Percentiles rank a stretch among this genome's conserved stretches.
Evolutionary conservation across 208 protist genomes (phyloP).

Genomic region (Crithidia expoeki): DNA sequence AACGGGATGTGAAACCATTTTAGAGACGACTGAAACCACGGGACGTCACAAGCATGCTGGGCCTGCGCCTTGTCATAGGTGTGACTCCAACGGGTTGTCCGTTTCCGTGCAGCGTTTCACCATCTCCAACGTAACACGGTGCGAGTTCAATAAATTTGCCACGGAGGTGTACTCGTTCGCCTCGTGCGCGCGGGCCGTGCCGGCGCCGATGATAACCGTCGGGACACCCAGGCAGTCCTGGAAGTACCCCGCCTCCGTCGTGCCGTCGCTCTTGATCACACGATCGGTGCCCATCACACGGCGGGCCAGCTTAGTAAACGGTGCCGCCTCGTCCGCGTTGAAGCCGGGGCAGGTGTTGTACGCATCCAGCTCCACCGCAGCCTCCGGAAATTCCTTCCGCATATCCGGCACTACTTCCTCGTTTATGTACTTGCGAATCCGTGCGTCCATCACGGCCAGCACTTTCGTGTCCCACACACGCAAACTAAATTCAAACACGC

Average conservation of each 20-base stretch:
- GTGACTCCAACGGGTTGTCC: neutral
- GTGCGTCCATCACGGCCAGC: slow-evolving; percentile 26
- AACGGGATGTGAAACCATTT: too few species aligned
- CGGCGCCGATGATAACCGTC: slow-evolving; percentile 51
- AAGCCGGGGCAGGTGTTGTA: slow-evolving; percentile 31
- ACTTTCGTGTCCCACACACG: too few species aligned
- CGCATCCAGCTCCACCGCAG: slow-evolving; percentile 19
- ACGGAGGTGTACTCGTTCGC: slow-evolving; percentile 53
- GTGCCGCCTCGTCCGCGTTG: slow-evolving; percentile 37
- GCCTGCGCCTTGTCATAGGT: too few species aligned
- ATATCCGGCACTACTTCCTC: slow-evolving; percentile 32
- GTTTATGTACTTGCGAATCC: slow-evolving; percentile 43
- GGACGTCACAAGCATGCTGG: too few species aligned
- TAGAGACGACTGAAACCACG: too few species aligned
- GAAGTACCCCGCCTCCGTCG: slow-evolving; percentile 57
- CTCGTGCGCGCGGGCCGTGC: slow-evolving; percentile 47
- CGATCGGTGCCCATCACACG: slow-evolving; percentile 15
- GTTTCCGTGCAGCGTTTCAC: slow-evolving; percentile 6
- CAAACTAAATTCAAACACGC: too few species aligned
- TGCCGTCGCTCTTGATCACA: slow-evolving; percentile 32
- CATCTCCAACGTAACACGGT: slow-evolving; percentile 8
- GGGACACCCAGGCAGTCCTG: slow-evolving; percentile 45
- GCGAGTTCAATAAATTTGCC: slow-evolving; percentile 7
- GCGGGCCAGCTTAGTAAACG: slow-evolving; percentile 40
- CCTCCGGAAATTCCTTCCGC: slow-evolving; percentile 40